These are phyloP conservation scores for Metschnikowia cubensis DNA, from an alignment of 805 yeast genomes.

Conservation along the genomic window DNA sequence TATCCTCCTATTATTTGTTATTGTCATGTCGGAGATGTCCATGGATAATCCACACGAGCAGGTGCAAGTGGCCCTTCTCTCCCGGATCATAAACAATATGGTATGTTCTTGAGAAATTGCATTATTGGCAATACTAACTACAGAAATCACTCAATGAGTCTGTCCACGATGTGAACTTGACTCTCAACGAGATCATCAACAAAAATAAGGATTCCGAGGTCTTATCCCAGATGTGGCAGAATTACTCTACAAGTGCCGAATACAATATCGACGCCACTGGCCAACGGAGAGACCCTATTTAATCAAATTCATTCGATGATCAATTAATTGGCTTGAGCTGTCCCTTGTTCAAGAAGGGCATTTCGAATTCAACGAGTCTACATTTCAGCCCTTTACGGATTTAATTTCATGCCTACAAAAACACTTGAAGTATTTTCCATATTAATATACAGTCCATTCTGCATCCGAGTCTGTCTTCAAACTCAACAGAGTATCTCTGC, in stretches of 20 bases:
- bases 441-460: constrained; percentile 1
- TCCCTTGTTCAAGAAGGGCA: no score
- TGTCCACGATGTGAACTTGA: constrained; percentile 57
- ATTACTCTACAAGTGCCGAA: constrained; percentile 64
- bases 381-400: background rate
- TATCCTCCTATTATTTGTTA: no score
- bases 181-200: constrained; percentile 57
- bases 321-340: background rate
- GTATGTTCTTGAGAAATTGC: constrained; percentile 41
- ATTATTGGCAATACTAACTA: constrained; percentile 12
- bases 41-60: constrained; percentile 90
- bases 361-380: no score
- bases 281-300: constrained; percentile 52
- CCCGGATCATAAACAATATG: constrained; percentile 72
- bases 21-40: background rate
- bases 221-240: constrained; percentile 75
- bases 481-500: background rate
- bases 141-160: constrained; percentile 72
- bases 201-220: constrained; percentile 68
- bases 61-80: constrained; percentile 68
- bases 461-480: background rate
- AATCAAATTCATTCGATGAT: background rate
- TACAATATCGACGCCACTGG: constrained; percentile 67
- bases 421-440: background rate
- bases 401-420: background rate